These are phyloP conservation scores for Corniculantispora saksenae DNA, from an alignment of 2,329 filamentous ascomycete genomes.

Conservation along the genomic window DNA sequence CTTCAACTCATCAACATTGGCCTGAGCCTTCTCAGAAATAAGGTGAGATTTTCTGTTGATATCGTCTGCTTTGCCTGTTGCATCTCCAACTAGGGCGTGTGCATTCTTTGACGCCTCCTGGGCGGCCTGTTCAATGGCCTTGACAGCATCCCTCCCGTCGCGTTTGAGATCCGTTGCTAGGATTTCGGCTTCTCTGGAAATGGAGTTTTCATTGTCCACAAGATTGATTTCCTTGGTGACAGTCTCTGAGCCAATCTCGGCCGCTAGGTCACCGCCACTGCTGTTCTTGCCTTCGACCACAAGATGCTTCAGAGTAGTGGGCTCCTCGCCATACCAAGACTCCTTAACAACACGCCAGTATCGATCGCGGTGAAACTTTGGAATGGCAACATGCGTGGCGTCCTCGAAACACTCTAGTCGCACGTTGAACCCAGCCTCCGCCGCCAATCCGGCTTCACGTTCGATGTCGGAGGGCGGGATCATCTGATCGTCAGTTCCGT, in stretches of 20 bases:
- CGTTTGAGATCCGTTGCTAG: neutral
- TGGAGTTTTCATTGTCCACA: neutral
- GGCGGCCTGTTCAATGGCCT: neutral
- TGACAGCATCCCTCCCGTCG: neutral
- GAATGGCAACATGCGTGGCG: slow-evolving; percentile 54
- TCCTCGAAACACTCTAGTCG: slow-evolving; percentile 47
- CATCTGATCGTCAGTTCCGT: slow-evolving; percentile 49
- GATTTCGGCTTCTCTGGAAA: neutral
- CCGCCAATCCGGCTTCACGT: slow-evolving; percentile 46
- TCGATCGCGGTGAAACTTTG: slow-evolving; percentile 44
- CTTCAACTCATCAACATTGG: neutral
- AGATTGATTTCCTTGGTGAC: neutral
- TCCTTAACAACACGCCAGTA: slow-evolving; percentile 53
- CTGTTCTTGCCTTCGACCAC: neutral
- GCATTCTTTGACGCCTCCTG: neutral
- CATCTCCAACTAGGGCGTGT: neutral
- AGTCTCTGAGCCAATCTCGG: slow-evolving; percentile 6
- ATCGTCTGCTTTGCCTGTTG: neutral
- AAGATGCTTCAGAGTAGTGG: neutral
- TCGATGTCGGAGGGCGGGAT: slow-evolving; percentile 51
- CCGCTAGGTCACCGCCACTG: neutral
- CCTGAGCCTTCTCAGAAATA: neutral
- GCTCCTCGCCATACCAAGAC: slow-evolving; percentile 42
- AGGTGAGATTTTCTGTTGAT: neutral
- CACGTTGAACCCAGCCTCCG: slow-evolving; percentile 41